These are phyloP conservation scores for Ulota crispa DNA, from an alignment of 225 moss, liverwort and hornwort genomes.

Conservation along the genomic window DNA sequence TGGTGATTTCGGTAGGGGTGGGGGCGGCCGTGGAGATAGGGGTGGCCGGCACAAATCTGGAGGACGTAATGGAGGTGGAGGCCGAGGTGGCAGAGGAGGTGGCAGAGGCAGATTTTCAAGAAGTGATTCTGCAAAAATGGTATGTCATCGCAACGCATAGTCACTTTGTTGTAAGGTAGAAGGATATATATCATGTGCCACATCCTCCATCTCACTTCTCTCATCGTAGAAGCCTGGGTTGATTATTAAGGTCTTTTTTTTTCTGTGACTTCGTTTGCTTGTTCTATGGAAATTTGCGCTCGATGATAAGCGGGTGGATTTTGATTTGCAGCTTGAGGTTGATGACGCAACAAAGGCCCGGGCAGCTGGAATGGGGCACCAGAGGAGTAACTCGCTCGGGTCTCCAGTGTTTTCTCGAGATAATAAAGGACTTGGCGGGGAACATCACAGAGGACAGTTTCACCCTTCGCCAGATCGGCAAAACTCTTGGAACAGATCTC, in stretches of 20 bases:
- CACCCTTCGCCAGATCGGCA: conserved; percentile 65
- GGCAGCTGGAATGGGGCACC: conserved; percentile 59
- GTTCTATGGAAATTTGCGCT: not conserved
- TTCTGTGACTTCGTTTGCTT: not conserved
- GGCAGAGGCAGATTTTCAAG: conserved; percentile 58
- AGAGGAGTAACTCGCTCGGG: conserved; percentile 61
- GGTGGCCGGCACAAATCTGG: conserved; percentile 46
- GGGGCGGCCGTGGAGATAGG: conserved; percentile 43
- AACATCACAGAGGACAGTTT: conserved; percentile 61
- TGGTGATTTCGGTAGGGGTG: conserved; percentile 32
- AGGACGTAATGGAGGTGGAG: conserved; percentile 50
- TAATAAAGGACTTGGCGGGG: conserved; percentile 44
- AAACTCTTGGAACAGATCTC: conserved; percentile 58
- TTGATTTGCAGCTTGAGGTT: conserved; percentile 37
- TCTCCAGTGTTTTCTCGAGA: conserved; percentile 55
- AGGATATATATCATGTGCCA: not conserved
- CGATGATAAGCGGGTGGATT: not conserved
- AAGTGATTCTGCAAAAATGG: conserved; percentile 59
- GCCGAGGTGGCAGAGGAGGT: conserved; percentile 54
- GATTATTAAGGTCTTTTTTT: too few species aligned
- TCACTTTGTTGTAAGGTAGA: not conserved
- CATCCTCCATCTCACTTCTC: not conserved
- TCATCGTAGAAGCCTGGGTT: not conserved
- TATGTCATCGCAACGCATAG: not conserved
- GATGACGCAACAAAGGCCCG: conserved; percentile 48